Base-by-base conservation (phyloP, 2,329 filamentous ascomycete species). In the Penicillium sp. region DNA sequence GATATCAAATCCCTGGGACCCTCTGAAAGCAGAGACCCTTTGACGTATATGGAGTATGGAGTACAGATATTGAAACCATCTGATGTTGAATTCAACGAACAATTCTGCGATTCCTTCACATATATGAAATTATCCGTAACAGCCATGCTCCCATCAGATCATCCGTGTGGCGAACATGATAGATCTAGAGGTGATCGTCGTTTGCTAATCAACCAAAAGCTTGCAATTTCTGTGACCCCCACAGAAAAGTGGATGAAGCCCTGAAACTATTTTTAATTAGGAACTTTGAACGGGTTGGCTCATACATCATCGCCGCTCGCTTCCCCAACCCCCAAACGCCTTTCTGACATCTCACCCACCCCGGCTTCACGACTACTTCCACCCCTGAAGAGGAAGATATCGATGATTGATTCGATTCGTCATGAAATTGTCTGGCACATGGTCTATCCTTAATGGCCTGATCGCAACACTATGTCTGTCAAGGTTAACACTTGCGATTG, bases 401-500 rank as follows among this genome's bases (percentile, higher is more conserved):
- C 46, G 22, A 53, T 53, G 51, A 50, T 44, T 27, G 45, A 53
- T 45, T n/a, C 24, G 36, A 41, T 18, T 13, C 51, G 40, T 32
- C 13, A 53, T 53, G 51, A 24, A 50, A n/a, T 50, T 53, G 40
- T 50, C 51, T 18, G 46, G 51, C 48, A 50, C 51, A 45, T 50
- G 51, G 46, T 44, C 51, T 27, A 49, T 53, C 27, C 45, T 49
- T 34, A 49, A 53, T 45, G 41, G 41, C 34, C 45, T 56, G 13
- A 36, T 53, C 24, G 36, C 22, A 50, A 45, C 41, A n/a, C 42
- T 40, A n/a, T 16, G 52, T 34, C 55, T 48, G 16, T 50, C 55
- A 31, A 45, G 38, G 2, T 47, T 55, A 16, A 32, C 48, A 16
- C 48, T 43, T 45, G 56, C 65, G 14, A 61, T 68, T 34, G 56